phyloP scores from a whole-genome alignment of 345 rosid genomes.

The Eucalyptus cloeziana region DNA sequence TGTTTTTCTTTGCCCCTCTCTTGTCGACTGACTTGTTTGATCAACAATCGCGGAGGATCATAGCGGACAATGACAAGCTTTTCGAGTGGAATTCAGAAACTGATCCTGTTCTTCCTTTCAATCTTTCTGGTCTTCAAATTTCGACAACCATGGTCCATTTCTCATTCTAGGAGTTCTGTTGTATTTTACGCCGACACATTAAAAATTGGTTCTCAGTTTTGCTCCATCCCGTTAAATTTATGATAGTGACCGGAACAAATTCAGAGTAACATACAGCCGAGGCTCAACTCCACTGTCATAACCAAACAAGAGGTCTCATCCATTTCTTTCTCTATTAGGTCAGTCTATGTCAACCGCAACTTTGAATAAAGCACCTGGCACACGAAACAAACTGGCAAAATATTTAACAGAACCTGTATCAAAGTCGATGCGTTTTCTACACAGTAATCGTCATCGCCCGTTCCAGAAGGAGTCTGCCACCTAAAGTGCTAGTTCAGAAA shows the following conservation, averaged over 20 bases:
- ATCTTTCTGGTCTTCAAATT: not conserved
- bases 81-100: not conserved
- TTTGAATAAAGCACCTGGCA: not conserved
- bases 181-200: not conserved
- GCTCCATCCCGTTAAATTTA: not conserved
- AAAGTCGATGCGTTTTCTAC: not conserved
- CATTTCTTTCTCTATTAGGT: not conserved
- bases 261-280: not conserved
- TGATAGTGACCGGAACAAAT: not conserved
- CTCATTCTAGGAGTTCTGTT: not conserved
- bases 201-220: not conserved
- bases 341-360: not conserved
- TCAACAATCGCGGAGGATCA: not conserved
- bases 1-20: not conserved
- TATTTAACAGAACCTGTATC: not conserved
- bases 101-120: not conserved
- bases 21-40: no score
- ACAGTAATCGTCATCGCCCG: not conserved
- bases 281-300: not conserved
- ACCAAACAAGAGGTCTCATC: not conserved
- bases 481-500: not conserved
- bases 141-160: not conserved
- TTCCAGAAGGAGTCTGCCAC: not conserved
- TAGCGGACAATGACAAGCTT: not conserved
- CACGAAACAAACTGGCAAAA: not conserved